Conservation (phyloP, 2,329 filamentous ascomycete species). For the Fusarium vanettenii region DNA sequence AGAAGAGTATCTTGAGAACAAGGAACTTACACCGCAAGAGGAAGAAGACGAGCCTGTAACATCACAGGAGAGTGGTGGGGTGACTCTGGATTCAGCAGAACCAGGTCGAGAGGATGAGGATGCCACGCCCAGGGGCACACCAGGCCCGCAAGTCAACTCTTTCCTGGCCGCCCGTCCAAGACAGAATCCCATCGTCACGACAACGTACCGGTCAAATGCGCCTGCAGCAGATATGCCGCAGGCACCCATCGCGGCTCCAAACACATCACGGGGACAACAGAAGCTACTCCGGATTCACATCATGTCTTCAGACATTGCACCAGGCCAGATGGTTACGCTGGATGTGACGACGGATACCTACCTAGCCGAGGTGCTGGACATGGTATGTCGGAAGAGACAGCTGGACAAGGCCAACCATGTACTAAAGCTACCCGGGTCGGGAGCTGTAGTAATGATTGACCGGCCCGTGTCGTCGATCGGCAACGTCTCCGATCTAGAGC, state of each 20-base stretch:
- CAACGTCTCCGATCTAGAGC: constrained; percentile 78
- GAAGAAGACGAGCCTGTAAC: constrained; percentile 56
- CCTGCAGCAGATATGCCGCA: constrained; percentile 68
- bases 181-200: constrained; percentile 71
- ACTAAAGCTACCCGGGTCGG: constrained; percentile 79
- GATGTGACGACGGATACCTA: constrained; percentile 86
- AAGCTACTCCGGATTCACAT: constrained; percentile 80
- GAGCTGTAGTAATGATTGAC: constrained; percentile 80
- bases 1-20: constrained; percentile 76
- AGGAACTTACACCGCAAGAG: constrained; percentile 74
- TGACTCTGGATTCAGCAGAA: constrained; percentile 44
- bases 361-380: constrained; percentile 83
- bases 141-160: constrained; percentile 46
- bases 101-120: constrained; percentile 42
- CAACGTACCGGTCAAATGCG: constrained; percentile 66
- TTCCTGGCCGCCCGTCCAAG: constrained; percentile 52
- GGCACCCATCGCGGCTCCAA: constrained; percentile 55
- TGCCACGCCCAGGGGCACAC: constrained; percentile 41
- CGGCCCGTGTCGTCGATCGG: constrained; percentile 83
- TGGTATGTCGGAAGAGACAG: constrained; percentile 80
- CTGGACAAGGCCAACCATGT: constrained; percentile 84
- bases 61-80: constrained; percentile 45
- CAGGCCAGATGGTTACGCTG: constrained; percentile 79
- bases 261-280: constrained; percentile 69
- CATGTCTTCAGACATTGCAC: constrained; percentile 73